A percentile compares a stretch with the other conserved stretches of the same genome.
phyloP scores from a whole-genome alignment of 1,284 basidiomycete species.

The Vanrija humicola region DNA sequence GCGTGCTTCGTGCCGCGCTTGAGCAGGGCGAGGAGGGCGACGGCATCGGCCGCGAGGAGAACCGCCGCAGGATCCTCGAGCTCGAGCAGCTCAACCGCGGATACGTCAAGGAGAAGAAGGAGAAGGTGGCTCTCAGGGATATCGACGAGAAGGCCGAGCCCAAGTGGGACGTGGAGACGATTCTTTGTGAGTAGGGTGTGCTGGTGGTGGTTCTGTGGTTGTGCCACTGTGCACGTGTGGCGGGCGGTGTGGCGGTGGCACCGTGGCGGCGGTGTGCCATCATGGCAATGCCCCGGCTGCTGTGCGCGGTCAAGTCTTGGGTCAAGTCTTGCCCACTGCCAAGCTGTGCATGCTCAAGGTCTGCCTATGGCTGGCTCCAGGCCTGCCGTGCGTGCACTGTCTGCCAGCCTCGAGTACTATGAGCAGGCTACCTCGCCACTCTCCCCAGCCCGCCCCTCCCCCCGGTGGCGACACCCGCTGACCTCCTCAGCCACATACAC shows the following conservation, averaged over 20 bases:
- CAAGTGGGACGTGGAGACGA: constrained; percentile 91
- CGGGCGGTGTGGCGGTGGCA: too few relatives aligned
- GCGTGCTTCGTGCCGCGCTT: constrained; percentile 71
- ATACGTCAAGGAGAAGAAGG: constrained; percentile 52
- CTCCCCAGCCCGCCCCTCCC: too few relatives aligned
- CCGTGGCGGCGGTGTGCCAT: background rate
- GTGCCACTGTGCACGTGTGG: background rate
- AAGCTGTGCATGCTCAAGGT: too few relatives aligned
- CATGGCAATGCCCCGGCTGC: background rate
- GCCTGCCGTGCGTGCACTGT: too few relatives aligned
- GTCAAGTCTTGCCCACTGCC: too few relatives aligned
- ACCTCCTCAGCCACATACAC: constrained; percentile 73
- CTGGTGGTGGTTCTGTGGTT: background rate
- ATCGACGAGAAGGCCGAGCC: constrained; percentile 58
- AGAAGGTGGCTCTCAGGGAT: constrained; percentile 24
- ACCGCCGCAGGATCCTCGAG: constrained; percentile 59
- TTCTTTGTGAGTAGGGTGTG: constrained; percentile 65
- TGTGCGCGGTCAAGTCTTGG: too few relatives aligned
- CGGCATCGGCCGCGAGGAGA: constrained; percentile 54
- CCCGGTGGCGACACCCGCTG: background rate
- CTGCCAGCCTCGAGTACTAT: too few relatives aligned
- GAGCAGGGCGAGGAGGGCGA: constrained; percentile 56
- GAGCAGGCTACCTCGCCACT: too few relatives aligned
- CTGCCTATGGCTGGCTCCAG: too few relatives aligned
- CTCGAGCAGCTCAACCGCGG: constrained; percentile 50